phyloP scores from a whole-genome alignment of 305 asterid species.

The Plantago coronopus region DNA sequence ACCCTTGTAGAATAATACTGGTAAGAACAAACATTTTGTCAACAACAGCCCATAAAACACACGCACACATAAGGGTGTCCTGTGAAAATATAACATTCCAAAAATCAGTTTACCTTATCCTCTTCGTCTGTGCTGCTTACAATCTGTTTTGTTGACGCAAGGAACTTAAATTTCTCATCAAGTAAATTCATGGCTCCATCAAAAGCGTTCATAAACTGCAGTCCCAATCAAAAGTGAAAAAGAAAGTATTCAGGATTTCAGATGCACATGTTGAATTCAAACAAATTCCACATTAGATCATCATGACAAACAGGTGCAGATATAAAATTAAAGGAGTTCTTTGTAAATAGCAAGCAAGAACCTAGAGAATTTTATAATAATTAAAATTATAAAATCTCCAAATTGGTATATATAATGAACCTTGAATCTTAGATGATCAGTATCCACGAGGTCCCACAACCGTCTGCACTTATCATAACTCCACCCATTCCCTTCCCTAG shows the following conservation, averaged over 20 bases:
- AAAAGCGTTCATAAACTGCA: slow-evolving; percentile 96
- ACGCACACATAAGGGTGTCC: slow-evolving; percentile 5
- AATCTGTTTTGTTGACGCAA: slow-evolving; percentile 67
- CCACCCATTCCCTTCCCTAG: slow-evolving; percentile 94
- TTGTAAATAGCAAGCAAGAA: slow-evolving; percentile 11
- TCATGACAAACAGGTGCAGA: slow-evolving; percentile 9
- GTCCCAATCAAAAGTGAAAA: slow-evolving; percentile 26
- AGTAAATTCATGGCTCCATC: slow-evolving; percentile 88
- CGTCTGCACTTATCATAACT: slow-evolving; percentile 92
- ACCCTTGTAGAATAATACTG: slow-evolving; percentile 4
- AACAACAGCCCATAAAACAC: slow-evolving; percentile 9
- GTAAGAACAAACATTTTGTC: slow-evolving; percentile 7
- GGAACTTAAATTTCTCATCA: slow-evolving; percentile 69
- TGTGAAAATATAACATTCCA: not conserved
- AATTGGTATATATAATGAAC: slow-evolving; percentile 28
- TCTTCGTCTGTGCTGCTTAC: slow-evolving; percentile 77
- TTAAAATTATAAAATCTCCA: slow-evolving; percentile 21
- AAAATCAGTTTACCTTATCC: slow-evolving; percentile 53
- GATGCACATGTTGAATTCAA: slow-evolving; percentile 21
- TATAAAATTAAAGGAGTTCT: slow-evolving; percentile 12
- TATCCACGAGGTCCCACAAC: slow-evolving; percentile 84
- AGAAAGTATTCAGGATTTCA: slow-evolving; percentile 17
- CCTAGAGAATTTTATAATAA: slow-evolving; percentile 9
- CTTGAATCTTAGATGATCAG: slow-evolving; percentile 92
- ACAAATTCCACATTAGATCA: slow-evolving; percentile 6